A percentile compares a stretch with the other conserved stretches of the same genome.
Conservation (phyloP, 805 yeast species). For the Schwanniomyces polymorphus region DNA sequence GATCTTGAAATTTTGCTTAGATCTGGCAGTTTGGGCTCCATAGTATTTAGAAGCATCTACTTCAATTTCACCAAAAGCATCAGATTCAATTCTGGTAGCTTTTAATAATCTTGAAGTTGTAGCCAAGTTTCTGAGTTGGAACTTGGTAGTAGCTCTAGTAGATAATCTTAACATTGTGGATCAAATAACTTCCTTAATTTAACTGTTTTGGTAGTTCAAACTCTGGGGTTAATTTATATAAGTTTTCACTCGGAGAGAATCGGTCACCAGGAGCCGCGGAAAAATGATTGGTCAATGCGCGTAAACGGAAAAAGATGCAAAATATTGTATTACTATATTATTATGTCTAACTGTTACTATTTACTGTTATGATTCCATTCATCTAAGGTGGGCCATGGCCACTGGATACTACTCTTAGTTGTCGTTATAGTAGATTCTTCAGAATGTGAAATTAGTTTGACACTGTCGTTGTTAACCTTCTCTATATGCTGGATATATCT, state of each 20-base stretch:
- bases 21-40: constrained; percentile 98
- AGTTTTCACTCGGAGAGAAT: constrained; percentile 1
- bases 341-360: background rate
- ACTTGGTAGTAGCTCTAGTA: constrained; percentile 12
- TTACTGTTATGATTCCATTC: constrained; percentile 11
- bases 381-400: constrained; percentile 36
- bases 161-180: constrained; percentile 28
- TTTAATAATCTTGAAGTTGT: constrained; percentile 20
- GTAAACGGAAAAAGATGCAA: constrained; percentile 2
- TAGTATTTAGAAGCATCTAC: constrained; percentile 86
- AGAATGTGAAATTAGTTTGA: background rate
- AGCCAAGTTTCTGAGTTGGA: constrained; percentile 27
- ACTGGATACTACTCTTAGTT: constrained; percentile 8
- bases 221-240: constrained; percentile 7
- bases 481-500: constrained; percentile 38
- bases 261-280: background rate
- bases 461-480: constrained; percentile 18
- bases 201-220: background rate
- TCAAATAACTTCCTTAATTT: background rate
- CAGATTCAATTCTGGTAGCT: constrained; percentile 73
- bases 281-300: constrained; percentile 4
- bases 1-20: constrained; percentile 89
- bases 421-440: background rate
- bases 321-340: background rate
- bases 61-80: constrained; percentile 95